Evolutionary conservation across 208 protist species (phyloP), one percentile per base, ranked within the genome.

Genomic region (Crithidia expoeki): DNA sequence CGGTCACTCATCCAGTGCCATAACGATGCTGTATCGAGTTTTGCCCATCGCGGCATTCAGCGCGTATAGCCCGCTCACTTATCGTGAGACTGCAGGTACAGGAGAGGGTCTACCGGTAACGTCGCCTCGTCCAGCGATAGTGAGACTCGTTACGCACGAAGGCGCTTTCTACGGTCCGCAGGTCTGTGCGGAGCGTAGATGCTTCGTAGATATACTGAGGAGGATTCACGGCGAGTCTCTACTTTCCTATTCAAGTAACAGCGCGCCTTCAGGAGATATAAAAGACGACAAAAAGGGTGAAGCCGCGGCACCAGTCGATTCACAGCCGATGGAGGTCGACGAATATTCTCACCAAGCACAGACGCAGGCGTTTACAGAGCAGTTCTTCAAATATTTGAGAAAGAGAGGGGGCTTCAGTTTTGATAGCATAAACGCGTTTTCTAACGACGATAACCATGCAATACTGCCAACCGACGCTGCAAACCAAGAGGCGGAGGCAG

Each of bases 71-170:
- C 42, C 12, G 42, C 42, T 3, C n/a, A 5, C 16, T 17, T 5
- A 42, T 12, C 36, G 36, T 42, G 36, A 12, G 6, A 6, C 36
- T 12, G 36, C 10, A 16, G 12, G 10, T 42, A 42, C 36, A 16
- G 36, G n/a, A n/a, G n/a, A n/a, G n/a, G 36, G 10, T 42, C 9
- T 47, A 17, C 42, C 5, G 42, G n/a, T 4, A 17, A 47, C 16
- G 42, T n/a, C n/a, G n/a, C n/a, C n/a, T n/a, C n/a, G n/a, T n/a
- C n/a, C 50, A 4, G 53, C 53, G 25, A 55, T 46, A 68, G 42
- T 7, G 28, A 49, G 74, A 23, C 42, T 84, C n/a, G 79, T 84
- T 2, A 64, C 74, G 4, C 74, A 81, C 40, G 56, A 71, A 1
- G 38, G 42, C 7, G 74, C 69, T 2, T 19, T 40, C 16, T 19